phyloP scores from a whole-genome alignment of 2,329 filamentous ascomycete species.

The Harringtonia aguacate region DNA sequence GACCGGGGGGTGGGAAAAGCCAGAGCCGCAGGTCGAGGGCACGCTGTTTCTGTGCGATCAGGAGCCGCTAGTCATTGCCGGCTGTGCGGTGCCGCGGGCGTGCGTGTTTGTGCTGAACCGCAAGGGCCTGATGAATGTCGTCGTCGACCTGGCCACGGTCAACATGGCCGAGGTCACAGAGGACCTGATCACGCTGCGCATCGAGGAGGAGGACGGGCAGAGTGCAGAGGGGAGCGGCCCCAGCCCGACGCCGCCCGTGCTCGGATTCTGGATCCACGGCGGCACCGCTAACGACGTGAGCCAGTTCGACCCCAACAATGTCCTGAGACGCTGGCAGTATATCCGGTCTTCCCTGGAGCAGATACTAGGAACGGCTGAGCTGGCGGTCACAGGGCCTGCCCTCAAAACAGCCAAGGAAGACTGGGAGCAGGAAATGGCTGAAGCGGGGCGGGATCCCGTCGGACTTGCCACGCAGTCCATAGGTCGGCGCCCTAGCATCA shows the following conservation, averaged over 20 bases:
- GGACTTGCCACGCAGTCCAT: slow-evolving; percentile 33
- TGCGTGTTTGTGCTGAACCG: slow-evolving; percentile 67
- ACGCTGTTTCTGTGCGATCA: slow-evolving; percentile 78
- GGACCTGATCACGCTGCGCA: slow-evolving; percentile 26
- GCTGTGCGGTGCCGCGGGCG: slow-evolving; percentile 27
- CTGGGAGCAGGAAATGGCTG: not conserved
- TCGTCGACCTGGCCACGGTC: slow-evolving; percentile 51
- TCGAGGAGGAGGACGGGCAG: slow-evolving; percentile 1
- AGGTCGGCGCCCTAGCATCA: slow-evolving; percentile 31
- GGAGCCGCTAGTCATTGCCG: slow-evolving; percentile 27
- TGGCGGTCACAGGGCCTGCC: slow-evolving; percentile 3
- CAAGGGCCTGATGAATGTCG: slow-evolving; percentile 58
- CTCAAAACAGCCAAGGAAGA: slow-evolving; percentile 4
- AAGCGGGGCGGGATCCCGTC: slow-evolving; percentile 4
- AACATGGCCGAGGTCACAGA: slow-evolving; percentile 52
- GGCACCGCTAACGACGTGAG: slow-evolving; percentile 1
- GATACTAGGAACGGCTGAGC: slow-evolving; percentile 2
- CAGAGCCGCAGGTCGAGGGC: slow-evolving; percentile 59
- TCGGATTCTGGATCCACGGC: slow-evolving; percentile 45
- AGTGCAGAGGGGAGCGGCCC: not conserved
- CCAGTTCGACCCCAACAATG: slow-evolving; percentile 16
- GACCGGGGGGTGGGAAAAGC: slow-evolving; percentile 70
- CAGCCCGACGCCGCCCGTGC: slow-evolving; percentile 21
- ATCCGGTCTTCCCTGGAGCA: slow-evolving; percentile 13
- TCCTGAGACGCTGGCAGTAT: slow-evolving; percentile 30